Base-by-base conservation (phyloP, 2,329 filamentous ascomycete genomes). In the Xylaria sp. region DNA sequence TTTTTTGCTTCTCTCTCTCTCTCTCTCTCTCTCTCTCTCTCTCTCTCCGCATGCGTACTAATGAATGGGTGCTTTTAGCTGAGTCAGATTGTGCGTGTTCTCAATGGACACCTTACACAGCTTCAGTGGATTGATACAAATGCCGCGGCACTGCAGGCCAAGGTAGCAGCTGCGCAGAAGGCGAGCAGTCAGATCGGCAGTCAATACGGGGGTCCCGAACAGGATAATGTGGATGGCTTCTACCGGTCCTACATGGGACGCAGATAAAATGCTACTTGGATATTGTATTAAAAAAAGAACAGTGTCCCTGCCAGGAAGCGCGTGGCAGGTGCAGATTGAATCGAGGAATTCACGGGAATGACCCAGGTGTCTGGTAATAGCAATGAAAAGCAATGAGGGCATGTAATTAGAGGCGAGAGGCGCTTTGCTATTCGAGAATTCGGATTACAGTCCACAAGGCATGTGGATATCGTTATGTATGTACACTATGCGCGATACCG, bases 81-180 rank as follows among this genome's bases (percentile, higher is more conserved):
- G 77, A 95, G 93, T 73, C 94, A 97, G 81, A 97, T 99, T 76
- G 95, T 98, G 61, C 91, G 93, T 70, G 94, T 98, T 58, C 90
- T 99, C 73, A 99, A 99, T 79, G 90, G 91, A 28, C 96, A 99
- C 79, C 89, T 99, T 43, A 90, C 90, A 41, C 94, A 97, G 80
- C 86, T 99, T 68, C 95, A 97, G 81, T 92, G 92, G 83, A 98
- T 99, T 79, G 95, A 98, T 77, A 89, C 90, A 72, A 94, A 95
- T 71, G 92, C 95, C 41, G 87, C 90, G 18, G 87, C 90, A 36
- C 85, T 98, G 61, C 92, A 97, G 79, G 86, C 90, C 67, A 97
- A 97, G 85, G 93, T 98, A 60, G 82, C 84, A 6, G 88, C 90
- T 34, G 93, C 94, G 28, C 94, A 97, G 78, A 94, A 94, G 81